Evolutionary conservation across 257 asterid genomes (phyloP), one percentile per base, ranked within the genome.

Genomic region (Solanum medicagineum): DNA sequence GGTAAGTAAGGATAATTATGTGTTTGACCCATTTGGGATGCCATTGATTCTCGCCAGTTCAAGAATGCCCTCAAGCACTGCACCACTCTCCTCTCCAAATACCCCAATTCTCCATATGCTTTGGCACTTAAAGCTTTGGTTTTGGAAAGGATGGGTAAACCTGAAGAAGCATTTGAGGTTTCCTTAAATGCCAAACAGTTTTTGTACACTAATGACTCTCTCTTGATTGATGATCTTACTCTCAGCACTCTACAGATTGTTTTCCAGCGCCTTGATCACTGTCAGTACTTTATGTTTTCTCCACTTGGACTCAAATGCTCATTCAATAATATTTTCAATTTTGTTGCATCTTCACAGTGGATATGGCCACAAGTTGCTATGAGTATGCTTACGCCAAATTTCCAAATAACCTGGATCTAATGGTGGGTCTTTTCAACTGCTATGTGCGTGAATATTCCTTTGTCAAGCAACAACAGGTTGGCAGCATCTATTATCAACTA

Each of bases 401-500:
- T 90, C 94, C 98, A 59, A 94, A 90, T 88, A 94, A 91, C 90
- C 73, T 93, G 92, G 99, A 97, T 84, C 89, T 95, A 57, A 91
- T 95, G 99, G 93, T 92, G 94, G 98, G 98, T 80, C 94, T 97
- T 74, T 97, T 95, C 88, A 94, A 92, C 89, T 97, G 99, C 87
- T 93, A 97, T 24, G 99, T 94, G 53, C 94, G 95, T 14, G 98
- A 97, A 81, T 97, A 97, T 87, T 95, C 98, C 22, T 97, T 95
- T 63, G 98, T 95, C 80, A 97, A 95, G 92, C 99, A 97, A 89
- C 99, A 97, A 89, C 99, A 97, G 99, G 99, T 94, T 91, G 85
- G 92, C 85, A 26, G 49, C 49, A 55, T 75, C 49, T 54, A 14
- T 16, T 85, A 59, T 53, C 62, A 26, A 24, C 6, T 77, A 26